Conservation (phyloP, 1,139 yeast species). For the Scheffersomyces parashehatae region DNA sequence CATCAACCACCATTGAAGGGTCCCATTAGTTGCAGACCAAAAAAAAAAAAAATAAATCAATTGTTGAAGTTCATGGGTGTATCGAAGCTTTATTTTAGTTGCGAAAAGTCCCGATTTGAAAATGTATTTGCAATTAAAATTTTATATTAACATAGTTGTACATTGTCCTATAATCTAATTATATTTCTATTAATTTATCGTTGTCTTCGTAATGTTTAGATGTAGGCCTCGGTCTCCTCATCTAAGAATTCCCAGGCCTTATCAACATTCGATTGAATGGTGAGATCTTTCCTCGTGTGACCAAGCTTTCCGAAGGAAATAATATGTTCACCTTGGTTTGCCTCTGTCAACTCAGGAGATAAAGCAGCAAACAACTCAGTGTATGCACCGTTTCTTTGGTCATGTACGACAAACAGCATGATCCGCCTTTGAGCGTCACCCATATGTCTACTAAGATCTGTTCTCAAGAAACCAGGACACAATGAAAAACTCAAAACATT, state of each 20-base stretch:
- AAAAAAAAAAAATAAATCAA: too few species aligned
- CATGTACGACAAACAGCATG: conserved; percentile 1
- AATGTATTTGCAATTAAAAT: too few species aligned
- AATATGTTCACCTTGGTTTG: conserved; percentile 7
- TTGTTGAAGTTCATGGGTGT: too few species aligned
- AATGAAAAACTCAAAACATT: conserved; percentile 35
- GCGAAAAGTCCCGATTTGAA: too few species aligned
- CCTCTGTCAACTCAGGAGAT: conserved; percentile 14
- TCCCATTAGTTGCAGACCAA: too few species aligned
- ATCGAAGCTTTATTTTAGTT: too few species aligned
- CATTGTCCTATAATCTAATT: too few species aligned
- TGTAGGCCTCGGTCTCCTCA: neutral
- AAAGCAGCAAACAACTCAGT: conserved; percentile 24
- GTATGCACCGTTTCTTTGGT: conserved; percentile 19
- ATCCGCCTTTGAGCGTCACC: neutral
- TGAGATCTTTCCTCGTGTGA: conserved; percentile 6
- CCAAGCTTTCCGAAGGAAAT: conserved; percentile 8
- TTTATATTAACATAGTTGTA: too few species aligned
- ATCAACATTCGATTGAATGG: conserved; percentile 1
- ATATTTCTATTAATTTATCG: too few species aligned
- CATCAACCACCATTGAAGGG: too few species aligned
- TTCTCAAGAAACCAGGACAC: conserved; percentile 49
- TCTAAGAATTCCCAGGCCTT: conserved; percentile 10
- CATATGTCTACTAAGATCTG: conserved; percentile 42
- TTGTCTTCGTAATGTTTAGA: too few species aligned